Evolutionary conservation across 106 monocot species (phyloP), one percentile per base, ranked within the genome.

Genomic region (Allium fistulosum): DNA sequence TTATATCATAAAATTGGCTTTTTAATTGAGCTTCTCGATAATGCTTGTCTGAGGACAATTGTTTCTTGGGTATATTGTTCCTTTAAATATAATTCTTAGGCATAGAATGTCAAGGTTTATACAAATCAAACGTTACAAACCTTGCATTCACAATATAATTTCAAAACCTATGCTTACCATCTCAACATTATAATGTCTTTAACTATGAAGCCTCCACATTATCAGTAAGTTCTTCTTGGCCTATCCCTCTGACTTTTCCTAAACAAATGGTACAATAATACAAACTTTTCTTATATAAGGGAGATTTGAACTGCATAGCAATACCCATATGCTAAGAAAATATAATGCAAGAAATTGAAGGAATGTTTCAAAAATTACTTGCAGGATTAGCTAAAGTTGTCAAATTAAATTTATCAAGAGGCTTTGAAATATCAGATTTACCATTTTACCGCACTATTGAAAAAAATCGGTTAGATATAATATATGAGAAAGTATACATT

Each of bases 1-100:
- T 95, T 46, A 91, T 95, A 72, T 95, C 95, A 13, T 85, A 90
- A 80, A 95, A 95, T 11, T 91, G 95, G 66, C 55, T 77, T 78
- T 66, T 85, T 80, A 96, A 74, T 49, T 86, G 69, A 71, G 88
- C 96, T 49, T 81, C 83, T 49, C 91, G 79, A 53, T 84, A 86
- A 17, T 77, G 86, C 78, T 88, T 92, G 46, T 83, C 87, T 66
- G 87, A 85, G 69, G 90, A 90, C 76, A 88, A 80, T 48, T 82
- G 94, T 62, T 79, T 84, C 82, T 83, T 82, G 64, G 87, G 80
- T 83, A 79, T 74, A 83, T 83, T 83, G 69, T 79, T 88, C 80
- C 82, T 80, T 79, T 65, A 48, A 70, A 63, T 11, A 78, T 78
- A 63, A 27, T 22, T 22, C 22, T 0, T 22, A 22, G 27, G 77